Conservation (phyloP, 2,329 filamentous ascomycete species). For the Penicillium paneum region DNA sequence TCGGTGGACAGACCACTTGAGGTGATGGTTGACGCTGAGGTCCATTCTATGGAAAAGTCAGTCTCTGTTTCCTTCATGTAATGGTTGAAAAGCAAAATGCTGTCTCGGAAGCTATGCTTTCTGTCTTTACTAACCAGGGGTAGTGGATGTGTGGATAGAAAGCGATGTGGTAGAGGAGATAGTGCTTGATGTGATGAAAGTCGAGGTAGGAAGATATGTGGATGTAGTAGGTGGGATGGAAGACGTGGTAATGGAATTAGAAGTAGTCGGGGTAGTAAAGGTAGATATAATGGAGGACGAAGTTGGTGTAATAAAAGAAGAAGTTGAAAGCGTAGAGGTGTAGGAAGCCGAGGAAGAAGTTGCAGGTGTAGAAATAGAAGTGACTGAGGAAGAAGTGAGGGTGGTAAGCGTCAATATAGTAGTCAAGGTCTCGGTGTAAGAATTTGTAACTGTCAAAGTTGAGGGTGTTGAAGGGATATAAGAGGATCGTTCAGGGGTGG, state of each 20-base stretch:
- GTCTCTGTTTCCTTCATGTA: background rate
- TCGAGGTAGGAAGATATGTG: constrained; percentile 2
- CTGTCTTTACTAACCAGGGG: constrained; percentile 28
- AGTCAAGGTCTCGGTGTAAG: background rate
- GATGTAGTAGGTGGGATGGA: constrained; percentile 11
- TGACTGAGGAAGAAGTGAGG: constrained; percentile 9
- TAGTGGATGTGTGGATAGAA: constrained; percentile 12
- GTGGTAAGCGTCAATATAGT: constrained; percentile 5
- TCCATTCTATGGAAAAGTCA: constrained; percentile 14
- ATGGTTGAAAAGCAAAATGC: background rate
- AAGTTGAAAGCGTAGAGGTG: constrained; percentile 18
- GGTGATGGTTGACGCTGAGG: background rate
- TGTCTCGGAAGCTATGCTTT: constrained; percentile 14
- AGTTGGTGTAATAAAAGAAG: constrained; percentile 19
- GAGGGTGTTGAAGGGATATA: constrained; percentile 1
- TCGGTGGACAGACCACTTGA: constrained; percentile 13
- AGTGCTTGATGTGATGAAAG: constrained; percentile 9
- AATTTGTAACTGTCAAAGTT: background rate
- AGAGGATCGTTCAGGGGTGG: constrained; percentile 3
- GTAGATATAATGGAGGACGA: constrained; percentile 16
- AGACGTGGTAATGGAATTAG: constrained; percentile 4
- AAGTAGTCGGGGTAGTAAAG: constrained; percentile 11
- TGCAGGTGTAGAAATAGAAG: constrained; percentile 17
- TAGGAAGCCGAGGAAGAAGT: background rate
- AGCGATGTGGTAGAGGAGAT: constrained; percentile 1